Conservation (phyloP, 257 asterid genomes). For the Mentha longifolia region DNA sequence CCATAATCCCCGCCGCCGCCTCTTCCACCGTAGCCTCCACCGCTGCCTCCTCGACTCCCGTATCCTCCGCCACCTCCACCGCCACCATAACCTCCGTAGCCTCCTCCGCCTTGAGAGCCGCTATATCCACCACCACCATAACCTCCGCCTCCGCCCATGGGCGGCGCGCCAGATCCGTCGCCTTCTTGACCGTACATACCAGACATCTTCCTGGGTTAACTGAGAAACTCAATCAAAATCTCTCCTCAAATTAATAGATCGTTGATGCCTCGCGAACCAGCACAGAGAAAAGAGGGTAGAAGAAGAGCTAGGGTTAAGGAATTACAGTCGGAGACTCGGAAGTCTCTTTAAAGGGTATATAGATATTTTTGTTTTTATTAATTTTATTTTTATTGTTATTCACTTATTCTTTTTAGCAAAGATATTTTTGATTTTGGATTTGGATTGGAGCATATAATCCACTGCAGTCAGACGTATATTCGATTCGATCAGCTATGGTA, state of each 20-base stretch:
- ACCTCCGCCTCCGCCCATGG: conserved; percentile 40
- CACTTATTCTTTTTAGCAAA: too few relatives aligned
- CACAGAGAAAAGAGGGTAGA: neutral
- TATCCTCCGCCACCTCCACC: conserved; percentile 51
- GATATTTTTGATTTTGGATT: too few relatives aligned
- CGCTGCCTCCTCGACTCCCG: conserved; percentile 49
- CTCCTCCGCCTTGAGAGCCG: conserved; percentile 50
- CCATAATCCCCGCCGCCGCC: conserved; percentile 62
- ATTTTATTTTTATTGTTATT: too few relatives aligned
- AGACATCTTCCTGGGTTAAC: conserved; percentile 42
- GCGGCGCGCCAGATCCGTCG: conserved; percentile 70
- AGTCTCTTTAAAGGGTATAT: conserved; percentile 17
- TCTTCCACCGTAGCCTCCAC: conserved; percentile 48
- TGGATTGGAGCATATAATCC: conserved; percentile 16
- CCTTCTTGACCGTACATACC: conserved; percentile 75
- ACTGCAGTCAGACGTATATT: conserved; percentile 26
- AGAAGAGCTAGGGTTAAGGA: conserved; percentile 44
- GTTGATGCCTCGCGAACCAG: conserved; percentile 7
- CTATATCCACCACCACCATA: conserved; percentile 50
- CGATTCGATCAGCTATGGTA: too few relatives aligned
- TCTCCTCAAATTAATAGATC: conserved; percentile 17
- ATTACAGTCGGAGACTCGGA: conserved; percentile 21
- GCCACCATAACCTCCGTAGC: conserved; percentile 50
- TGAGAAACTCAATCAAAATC: conserved; percentile 8
- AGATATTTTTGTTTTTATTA: conserved; percentile 29